A percentile compares a stretch with the other conserved stretches of the same genome.
These are phyloP conservation scores for Chaetomiaceae sp. DNA, from an alignment of 2,329 filamentous ascomycete species.

Conservation along the genomic window DNA sequence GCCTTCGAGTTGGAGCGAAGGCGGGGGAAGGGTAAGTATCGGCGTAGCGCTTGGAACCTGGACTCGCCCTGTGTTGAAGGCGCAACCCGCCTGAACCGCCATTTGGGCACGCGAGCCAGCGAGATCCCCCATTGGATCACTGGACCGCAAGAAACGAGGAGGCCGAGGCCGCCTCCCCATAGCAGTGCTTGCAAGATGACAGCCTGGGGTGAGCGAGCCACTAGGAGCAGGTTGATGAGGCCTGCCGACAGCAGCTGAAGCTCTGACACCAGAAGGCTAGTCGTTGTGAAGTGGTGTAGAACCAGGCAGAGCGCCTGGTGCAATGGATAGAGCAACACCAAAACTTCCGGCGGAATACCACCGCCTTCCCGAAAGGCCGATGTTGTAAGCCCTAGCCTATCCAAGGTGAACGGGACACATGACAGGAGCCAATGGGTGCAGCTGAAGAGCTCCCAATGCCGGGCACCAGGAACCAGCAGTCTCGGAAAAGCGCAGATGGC, in stretches of 20 bases:
- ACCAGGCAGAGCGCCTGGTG: slow-evolving; percentile 71
- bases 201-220: slow-evolving; percentile 74
- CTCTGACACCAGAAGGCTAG: slow-evolving; percentile 80
- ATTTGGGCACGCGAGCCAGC: slow-evolving; percentile 81
- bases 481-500: slow-evolving; percentile 71
- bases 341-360: slow-evolving; percentile 29
- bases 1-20: slow-evolving; percentile 28
- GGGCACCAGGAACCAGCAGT: slow-evolving; percentile 61
- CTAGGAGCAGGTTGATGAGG: slow-evolving; percentile 73
- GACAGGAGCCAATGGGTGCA: slow-evolving; percentile 74
- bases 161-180: slow-evolving; percentile 72
- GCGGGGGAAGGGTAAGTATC: slow-evolving; percentile 26
- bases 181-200: slow-evolving; percentile 79
- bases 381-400: not conserved
- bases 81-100: slow-evolving; percentile 67
- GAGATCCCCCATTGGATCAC: slow-evolving; percentile 79
- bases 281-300: slow-evolving; percentile 76
- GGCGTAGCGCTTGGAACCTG: slow-evolving; percentile 43
- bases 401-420: slow-evolving; percentile 57
- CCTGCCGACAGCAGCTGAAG: slow-evolving; percentile 78
- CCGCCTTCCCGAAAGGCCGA: slow-evolving; percentile 15
- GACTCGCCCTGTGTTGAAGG: slow-evolving; percentile 35
- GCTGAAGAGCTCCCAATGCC: slow-evolving; percentile 52
- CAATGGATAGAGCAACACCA: slow-evolving; percentile 61
- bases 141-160: slow-evolving; percentile 66